Percentiles rank a stretch among this genome's conserved stretches.
Conservation (phyloP, 352 stramenopile genomes). For the Poterioochromonas sp. region DNA sequence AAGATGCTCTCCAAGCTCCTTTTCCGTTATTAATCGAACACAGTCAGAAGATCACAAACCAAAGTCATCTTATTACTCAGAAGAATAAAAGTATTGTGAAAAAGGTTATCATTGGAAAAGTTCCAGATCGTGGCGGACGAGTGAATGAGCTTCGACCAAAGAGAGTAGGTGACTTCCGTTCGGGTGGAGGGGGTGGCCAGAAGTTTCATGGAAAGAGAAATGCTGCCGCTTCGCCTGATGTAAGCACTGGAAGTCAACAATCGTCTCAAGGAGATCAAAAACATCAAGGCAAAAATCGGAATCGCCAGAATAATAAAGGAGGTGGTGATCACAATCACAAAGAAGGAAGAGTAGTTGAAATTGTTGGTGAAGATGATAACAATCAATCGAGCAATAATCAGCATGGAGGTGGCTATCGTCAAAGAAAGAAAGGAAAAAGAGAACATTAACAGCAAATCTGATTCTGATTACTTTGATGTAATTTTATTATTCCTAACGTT, state of each 20-base stretch:
- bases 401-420: no score
- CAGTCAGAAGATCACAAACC: background rate
- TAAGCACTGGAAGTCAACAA: background rate
- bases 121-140: slow-evolving; percentile 10
- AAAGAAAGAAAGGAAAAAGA: background rate
- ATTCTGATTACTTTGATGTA: background rate
- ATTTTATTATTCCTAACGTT: background rate
- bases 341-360: background rate
- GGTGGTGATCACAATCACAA: background rate
- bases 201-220: background rate
- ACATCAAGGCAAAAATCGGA: background rate
- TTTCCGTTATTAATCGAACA: background rate
- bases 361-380: background rate
- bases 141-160: slow-evolving; percentile 5
- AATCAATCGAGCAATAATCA: background rate
- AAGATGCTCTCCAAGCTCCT: background rate
- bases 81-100: slow-evolving; percentile 6
- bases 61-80: background rate
- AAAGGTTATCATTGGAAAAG: slow-evolving; percentile 1
- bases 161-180: background rate
- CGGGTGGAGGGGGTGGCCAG: background rate
- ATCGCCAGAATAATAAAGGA: background rate
- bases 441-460: background rate
- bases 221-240: background rate
- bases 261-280: background rate